Evolutionary conservation across 139 green algal species (phyloP).

Genomic region (Closterium sp.): DNA sequence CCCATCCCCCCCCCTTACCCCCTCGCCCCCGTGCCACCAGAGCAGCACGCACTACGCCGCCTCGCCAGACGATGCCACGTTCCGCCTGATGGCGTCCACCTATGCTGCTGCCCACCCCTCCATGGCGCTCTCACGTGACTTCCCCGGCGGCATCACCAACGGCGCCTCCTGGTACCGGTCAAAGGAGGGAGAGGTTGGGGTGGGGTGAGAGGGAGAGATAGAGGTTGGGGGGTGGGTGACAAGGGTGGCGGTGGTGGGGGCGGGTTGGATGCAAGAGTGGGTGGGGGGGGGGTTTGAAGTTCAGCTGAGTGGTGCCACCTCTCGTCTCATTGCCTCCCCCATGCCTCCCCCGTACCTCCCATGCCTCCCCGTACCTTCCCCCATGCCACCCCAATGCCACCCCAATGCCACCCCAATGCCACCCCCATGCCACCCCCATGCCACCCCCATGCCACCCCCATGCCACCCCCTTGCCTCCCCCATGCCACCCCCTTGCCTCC

Average conservation of each 20-base stretch:
- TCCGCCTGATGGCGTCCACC: conserved; percentile 65
- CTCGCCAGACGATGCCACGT: conserved; percentile 76
- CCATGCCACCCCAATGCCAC: no score
- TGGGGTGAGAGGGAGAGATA: background rate
- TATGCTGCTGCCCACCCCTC: conserved; percentile 70
- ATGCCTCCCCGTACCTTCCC: no score
- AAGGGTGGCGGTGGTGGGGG: no score
- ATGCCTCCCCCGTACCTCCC: no score
- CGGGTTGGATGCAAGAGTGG: background rate
- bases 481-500: no score
- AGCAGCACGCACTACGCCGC: conserved; percentile 59
- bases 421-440: no score
- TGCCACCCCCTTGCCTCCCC: no score
- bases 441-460: no score
- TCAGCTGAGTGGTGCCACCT: background rate
- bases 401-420: no score
- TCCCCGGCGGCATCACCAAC: conserved; percentile 82
- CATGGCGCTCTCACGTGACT: conserved; percentile 68
- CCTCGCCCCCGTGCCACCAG: background rate
- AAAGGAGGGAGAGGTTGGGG: background rate
- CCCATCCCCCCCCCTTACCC: background rate
- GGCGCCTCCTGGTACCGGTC: conserved; percentile 63
- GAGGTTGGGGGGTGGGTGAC: background rate
- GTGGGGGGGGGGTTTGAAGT: no score
- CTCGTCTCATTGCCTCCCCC: background rate